Percentiles rank a stretch among this genome's conserved stretches.
phyloP scores from a whole-genome alignment of 2,329 filamentous ascomycete species.

The Coniella lustricola region DNA sequence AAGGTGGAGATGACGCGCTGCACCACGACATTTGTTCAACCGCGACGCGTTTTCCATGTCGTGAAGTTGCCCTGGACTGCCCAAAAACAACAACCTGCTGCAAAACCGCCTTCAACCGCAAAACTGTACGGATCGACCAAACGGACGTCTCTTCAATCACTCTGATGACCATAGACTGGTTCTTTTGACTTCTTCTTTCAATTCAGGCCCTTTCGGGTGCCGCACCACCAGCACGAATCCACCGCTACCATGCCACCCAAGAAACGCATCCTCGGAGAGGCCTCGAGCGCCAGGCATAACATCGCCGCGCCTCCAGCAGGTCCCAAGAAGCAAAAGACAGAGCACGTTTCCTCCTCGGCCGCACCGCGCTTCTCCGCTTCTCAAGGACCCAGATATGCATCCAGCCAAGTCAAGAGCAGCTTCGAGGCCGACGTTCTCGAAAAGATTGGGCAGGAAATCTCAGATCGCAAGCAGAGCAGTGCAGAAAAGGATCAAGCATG shows the following conservation, averaged over 20 bases:
- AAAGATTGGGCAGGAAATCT: slow-evolving; percentile 92
- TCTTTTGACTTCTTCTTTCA: background rate
- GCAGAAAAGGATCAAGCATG: slow-evolving; percentile 91
- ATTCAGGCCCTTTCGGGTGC: background rate
- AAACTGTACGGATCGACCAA: background rate
- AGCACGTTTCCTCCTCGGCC: slow-evolving; percentile 50
- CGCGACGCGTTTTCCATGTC: slow-evolving; percentile 1
- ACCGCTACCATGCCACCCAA: slow-evolving; percentile 48
- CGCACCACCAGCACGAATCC: slow-evolving; percentile 30
- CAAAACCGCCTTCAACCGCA: background rate
- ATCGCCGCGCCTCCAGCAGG: slow-evolving; percentile 46
- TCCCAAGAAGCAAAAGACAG: slow-evolving; percentile 79
- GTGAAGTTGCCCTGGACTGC: background rate
- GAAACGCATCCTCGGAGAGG: slow-evolving; percentile 67
- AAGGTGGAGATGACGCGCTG: background rate
- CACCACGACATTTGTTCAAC: background rate
- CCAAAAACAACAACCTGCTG: background rate
- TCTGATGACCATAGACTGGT: background rate
- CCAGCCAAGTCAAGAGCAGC: slow-evolving; percentile 76
- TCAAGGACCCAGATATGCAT: slow-evolving; percentile 58
- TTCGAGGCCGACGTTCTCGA: slow-evolving; percentile 94
- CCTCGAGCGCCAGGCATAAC: slow-evolving; percentile 57
- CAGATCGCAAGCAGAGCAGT: slow-evolving; percentile 76
- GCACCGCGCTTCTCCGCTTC: slow-evolving; percentile 54
- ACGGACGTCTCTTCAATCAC: background rate